Conservation (phyloP, 345 rosid genomes). For the Fremontodendron californicum region DNA sequence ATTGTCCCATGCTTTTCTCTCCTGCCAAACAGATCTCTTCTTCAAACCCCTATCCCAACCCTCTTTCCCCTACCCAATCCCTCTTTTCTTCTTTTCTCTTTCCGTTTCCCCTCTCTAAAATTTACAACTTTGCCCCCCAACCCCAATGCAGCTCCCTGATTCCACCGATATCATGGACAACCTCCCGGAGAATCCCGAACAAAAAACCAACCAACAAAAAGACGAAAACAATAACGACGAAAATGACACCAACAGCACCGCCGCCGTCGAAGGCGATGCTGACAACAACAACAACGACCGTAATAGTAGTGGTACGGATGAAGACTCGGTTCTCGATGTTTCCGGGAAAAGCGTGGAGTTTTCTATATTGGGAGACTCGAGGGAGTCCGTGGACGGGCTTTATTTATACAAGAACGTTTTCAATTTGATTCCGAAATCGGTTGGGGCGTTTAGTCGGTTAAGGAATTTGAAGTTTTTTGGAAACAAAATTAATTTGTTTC, state of each 20-base stretch:
- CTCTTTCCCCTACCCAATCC: not conserved
- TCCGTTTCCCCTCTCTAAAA: not conserved
- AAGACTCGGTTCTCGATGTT: conserved; percentile 65
- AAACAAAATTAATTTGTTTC: conserved; percentile 71
- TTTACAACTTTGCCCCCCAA: not conserved
- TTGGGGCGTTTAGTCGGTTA: conserved; percentile 47
- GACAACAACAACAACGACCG: not conserved
- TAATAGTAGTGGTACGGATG: conserved; percentile 24
- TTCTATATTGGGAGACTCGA: conserved; percentile 39
- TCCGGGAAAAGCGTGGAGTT: conserved; percentile 68
- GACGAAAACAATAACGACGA: not conserved
- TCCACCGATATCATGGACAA: conserved; percentile 19
- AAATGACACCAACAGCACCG: not conserved
- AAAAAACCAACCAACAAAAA: not conserved
- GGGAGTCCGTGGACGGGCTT: conserved; percentile 46
- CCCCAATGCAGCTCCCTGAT: conserved; percentile 36
- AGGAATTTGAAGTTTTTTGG: conserved; percentile 78
- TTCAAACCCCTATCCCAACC: not conserved
- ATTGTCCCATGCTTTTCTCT: not conserved
- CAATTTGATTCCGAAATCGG: conserved; percentile 75
- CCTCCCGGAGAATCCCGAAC: conserved; percentile 19
- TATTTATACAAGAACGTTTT: conserved; percentile 71
- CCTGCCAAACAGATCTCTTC: conserved; percentile 29
- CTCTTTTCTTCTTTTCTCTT: not conserved
- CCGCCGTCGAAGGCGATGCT: not conserved